Conservation (phyloP, 2,329 filamentous ascomycete species). For the Fusarium multiceps region DNA sequence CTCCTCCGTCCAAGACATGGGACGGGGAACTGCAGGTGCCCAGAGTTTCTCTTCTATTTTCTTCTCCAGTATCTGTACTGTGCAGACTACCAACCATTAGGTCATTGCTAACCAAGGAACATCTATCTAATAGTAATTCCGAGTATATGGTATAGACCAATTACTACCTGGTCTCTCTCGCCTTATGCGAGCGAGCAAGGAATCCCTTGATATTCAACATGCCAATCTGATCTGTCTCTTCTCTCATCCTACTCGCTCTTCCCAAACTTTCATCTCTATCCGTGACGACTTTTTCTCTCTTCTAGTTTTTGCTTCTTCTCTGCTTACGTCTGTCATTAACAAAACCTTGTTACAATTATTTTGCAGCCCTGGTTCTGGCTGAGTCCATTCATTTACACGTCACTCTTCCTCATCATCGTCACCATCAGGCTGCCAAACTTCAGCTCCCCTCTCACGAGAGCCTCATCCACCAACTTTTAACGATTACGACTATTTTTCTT, state of each 20-base stretch:
- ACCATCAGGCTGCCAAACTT: slow-evolving; percentile 3
- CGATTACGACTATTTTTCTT: not conserved
- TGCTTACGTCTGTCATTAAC: slow-evolving; percentile 29
- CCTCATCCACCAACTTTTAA: not conserved
- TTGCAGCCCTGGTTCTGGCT: slow-evolving; percentile 38
- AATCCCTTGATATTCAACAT: slow-evolving; percentile 33
- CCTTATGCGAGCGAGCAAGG: slow-evolving; percentile 37
- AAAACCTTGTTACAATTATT: slow-evolving; percentile 11
- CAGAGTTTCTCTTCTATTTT: slow-evolving; percentile 8
- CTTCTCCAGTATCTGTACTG: not conserved
- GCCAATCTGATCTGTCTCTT: slow-evolving; percentile 29
- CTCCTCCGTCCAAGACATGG: slow-evolving; percentile 37
- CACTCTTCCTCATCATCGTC: slow-evolving; percentile 6
- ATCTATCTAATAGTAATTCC: not conserved
- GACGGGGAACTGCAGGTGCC: slow-evolving; percentile 28
- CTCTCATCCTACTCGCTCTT: not conserved
- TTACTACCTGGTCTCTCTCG: slow-evolving; percentile 1
- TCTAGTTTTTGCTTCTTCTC: slow-evolving; percentile 24
- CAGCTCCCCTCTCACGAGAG: slow-evolving; percentile 4
- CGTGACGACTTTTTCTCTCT: slow-evolving; percentile 7
- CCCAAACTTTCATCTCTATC: not conserved
- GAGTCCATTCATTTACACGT: slow-evolving; percentile 34
- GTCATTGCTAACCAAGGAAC: slow-evolving; percentile 13
- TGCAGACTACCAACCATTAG: not conserved
- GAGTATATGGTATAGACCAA: not conserved